phyloP scores from a whole-genome alignment of 2,329 filamentous ascomycete genomes.

The Alternaria dauci region DNA sequence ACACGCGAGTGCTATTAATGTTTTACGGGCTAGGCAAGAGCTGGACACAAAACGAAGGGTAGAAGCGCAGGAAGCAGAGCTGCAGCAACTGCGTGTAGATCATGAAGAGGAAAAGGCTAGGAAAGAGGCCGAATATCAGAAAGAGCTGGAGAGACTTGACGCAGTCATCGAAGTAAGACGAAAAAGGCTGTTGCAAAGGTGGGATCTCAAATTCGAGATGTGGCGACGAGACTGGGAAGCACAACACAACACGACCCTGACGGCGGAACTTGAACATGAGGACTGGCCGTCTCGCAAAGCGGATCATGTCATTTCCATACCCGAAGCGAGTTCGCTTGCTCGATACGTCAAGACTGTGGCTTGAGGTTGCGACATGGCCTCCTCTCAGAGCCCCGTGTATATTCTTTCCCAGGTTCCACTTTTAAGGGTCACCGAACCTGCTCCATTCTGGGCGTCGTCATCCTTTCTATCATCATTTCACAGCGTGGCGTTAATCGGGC shows the following conservation, averaged over 20 bases:
- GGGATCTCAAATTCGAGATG: constrained; percentile 53
- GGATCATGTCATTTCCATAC: constrained; percentile 24
- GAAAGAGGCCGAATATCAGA: constrained; percentile 43
- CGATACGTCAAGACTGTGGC: constrained; percentile 24
- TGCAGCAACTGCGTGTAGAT: constrained; percentile 45
- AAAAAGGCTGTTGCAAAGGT: constrained; percentile 44
- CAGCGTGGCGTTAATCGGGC: constrained; percentile 7
- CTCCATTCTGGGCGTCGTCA: neutral
- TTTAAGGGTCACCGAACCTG: neutral
- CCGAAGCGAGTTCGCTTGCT: constrained; percentile 34
- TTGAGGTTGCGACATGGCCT: constrained; percentile 5
- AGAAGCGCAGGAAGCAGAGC: constrained; percentile 52
- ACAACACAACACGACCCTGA: constrained; percentile 33
- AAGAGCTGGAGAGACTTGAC: constrained; percentile 48
- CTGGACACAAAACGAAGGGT: constrained; percentile 48
- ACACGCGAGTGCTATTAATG: constrained; percentile 58
- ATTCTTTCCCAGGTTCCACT: neutral
- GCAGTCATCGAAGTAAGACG: constrained; percentile 44
- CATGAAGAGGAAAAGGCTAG: constrained; percentile 46
- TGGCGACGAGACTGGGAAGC: constrained; percentile 49
- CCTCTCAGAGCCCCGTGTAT: neutral
- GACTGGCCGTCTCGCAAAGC: constrained; percentile 38
- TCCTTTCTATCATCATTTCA: neutral
- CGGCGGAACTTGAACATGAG: constrained; percentile 36
- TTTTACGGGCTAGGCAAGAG: constrained; percentile 56